Conservation (phyloP, 1,139 yeast genomes). For the Debaryomyces robertsiae region DNA sequence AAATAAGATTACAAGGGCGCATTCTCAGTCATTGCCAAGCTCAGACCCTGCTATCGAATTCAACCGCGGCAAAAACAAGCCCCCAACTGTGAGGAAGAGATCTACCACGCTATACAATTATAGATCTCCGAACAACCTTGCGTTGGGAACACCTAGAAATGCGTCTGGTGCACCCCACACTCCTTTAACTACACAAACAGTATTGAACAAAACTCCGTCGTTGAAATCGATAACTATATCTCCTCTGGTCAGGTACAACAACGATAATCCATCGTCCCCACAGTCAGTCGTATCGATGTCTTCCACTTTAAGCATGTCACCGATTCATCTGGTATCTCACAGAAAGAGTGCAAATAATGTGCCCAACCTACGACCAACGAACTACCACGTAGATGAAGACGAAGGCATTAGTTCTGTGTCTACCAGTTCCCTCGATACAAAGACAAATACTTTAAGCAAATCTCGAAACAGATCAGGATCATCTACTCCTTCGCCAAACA, state of each 20-base stretch:
- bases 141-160: slow-evolving; percentile 13
- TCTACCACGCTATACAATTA: slow-evolving; percentile 29
- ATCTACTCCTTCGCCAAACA: slow-evolving; percentile 8
- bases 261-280: slow-evolving; percentile 22
- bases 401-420: background rate
- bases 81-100: slow-evolving; percentile 20
- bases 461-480: slow-evolving; percentile 2
- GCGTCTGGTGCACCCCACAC: slow-evolving; percentile 21
- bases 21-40: slow-evolving; percentile 40
- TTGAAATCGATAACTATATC: slow-evolving; percentile 44
- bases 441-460: background rate
- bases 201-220: slow-evolving; percentile 32
- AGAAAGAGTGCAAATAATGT: slow-evolving; percentile 11
- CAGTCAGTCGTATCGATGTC: slow-evolving; percentile 21
- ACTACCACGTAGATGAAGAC: background rate
- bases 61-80: slow-evolving; percentile 8
- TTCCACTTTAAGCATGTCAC: slow-evolving; percentile 15
- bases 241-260: slow-evolving; percentile 31
- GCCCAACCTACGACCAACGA: background rate
- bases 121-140: slow-evolving; percentile 15
- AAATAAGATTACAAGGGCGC: slow-evolving; percentile 25
- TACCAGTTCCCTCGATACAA: slow-evolving; percentile 3
- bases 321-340: slow-evolving; percentile 10
- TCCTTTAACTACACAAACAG: slow-evolving; percentile 21
- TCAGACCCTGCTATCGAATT: slow-evolving; percentile 13